These are phyloP conservation scores for Keqinozyma sinolaborantium DNA, from an alignment of 1,139 yeast species.

Conservation along the genomic window DNA sequence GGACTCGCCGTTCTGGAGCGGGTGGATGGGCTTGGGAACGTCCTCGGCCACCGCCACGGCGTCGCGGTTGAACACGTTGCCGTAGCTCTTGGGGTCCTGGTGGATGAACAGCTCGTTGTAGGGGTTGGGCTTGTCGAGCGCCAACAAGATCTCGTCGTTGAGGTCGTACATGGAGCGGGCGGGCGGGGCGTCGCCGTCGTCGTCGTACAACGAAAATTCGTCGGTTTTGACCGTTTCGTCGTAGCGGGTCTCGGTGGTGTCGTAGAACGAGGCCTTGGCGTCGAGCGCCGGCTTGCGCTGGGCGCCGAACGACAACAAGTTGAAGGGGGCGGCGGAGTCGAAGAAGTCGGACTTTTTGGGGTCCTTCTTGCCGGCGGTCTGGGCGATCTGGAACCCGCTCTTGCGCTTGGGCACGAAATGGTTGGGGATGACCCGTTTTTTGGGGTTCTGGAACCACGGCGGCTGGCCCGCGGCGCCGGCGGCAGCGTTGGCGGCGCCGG, in stretches of 20 bases:
- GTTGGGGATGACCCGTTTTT: slow-evolving; percentile 58
- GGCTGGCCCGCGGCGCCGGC: slow-evolving; percentile 20
- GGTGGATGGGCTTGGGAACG: slow-evolving; percentile 12
- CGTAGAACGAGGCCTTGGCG: slow-evolving; percentile 16
- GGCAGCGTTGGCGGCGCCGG: slow-evolving; percentile 1
- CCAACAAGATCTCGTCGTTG: slow-evolving; percentile 37
- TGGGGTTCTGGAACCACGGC: slow-evolving; percentile 53
- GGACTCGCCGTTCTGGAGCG: slow-evolving; percentile 38
- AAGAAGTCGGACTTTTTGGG: slow-evolving; percentile 8
- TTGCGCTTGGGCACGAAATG: slow-evolving; percentile 44
- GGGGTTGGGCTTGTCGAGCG: slow-evolving; percentile 21
- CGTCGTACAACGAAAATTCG: slow-evolving; percentile 22
- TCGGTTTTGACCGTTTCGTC: slow-evolving; percentile 33
- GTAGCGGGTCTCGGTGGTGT: slow-evolving; percentile 22
- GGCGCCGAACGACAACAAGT: slow-evolving; percentile 37
- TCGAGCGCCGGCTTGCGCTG: slow-evolving; percentile 20
- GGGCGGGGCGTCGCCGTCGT: slow-evolving; percentile 54
- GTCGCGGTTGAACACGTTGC: slow-evolving; percentile 41
- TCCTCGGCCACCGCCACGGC: slow-evolving; percentile 3
- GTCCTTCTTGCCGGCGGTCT: slow-evolving; percentile 18
- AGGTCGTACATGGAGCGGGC: slow-evolving; percentile 56
- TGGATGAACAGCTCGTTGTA: slow-evolving; percentile 35
- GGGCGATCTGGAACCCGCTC: slow-evolving; percentile 37
- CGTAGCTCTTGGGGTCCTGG: slow-evolving; percentile 45
- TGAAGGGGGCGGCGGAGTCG: slow-evolving; percentile 23